Evolutionary conservation across 179 eudicot species (phyloP).

Genomic region (Beta corolliflora): DNA sequence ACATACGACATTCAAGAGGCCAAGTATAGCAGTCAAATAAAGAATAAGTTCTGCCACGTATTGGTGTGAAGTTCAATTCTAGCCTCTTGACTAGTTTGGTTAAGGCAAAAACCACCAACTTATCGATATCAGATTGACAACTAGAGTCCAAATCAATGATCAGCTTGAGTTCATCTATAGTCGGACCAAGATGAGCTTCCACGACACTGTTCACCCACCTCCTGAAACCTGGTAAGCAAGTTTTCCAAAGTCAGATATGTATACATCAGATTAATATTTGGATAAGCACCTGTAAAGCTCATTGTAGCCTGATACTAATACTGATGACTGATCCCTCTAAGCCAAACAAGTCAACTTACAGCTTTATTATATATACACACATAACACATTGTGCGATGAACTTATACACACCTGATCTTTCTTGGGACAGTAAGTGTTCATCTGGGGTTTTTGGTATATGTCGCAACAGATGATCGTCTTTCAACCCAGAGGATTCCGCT

Average conservation of each 20-base stretch:
- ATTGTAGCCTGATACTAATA: neutral
- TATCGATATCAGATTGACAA: constrained; percentile 3
- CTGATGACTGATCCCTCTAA: neutral
- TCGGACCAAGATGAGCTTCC: neutral
- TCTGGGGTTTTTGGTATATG: too few species aligned
- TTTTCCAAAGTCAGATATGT: neutral
- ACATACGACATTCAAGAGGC: too few species aligned
- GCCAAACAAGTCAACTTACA: neutral
- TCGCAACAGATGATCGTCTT: neutral
- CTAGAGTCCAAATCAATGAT: neutral
- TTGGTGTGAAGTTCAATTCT: constrained; percentile 4
- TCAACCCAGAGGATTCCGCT: neutral
- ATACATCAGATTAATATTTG: neutral
- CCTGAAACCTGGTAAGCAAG: neutral
- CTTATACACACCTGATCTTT: neutral
- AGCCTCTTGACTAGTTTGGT: constrained; percentile 11
- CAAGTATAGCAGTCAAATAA: neutral
- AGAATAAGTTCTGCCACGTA: neutral
- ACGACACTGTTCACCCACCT: neutral
- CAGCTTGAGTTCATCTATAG: neutral
- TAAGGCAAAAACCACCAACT: constrained; percentile 14
- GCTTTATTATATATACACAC: neutral
- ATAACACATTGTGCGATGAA: neutral
- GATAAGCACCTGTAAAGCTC: neutral
- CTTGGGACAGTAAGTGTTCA: neutral